Conservation (phyloP, 164 flowering plant species). For the Vitis vinifera region ASM3070453v1 NC_081815.1:16899001-16899500, state of each 20-base stretch:
- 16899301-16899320: constrained; percentile 77
- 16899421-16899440: constrained; percentile 71
- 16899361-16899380: constrained; percentile 56
- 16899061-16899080: constrained; percentile 34
- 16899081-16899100: constrained; percentile 45
- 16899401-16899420: constrained; percentile 60
- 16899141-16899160: constrained; percentile 49
- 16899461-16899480: constrained; percentile 48
- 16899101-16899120: constrained; percentile 59
- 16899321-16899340: constrained; percentile 66
- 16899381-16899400: constrained; percentile 48
- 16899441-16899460: constrained; percentile 64
- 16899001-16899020: constrained; percentile 63
- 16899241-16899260: constrained; percentile 61
- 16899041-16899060: constrained; percentile 46
- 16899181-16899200: constrained; percentile 43
- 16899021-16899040: constrained; percentile 49
- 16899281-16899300: constrained; percentile 45
- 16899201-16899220: constrained; percentile 62
- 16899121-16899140: constrained; percentile 63
- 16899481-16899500: constrained; percentile 36
- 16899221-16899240: constrained; percentile 81
- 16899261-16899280: constrained; percentile 33
- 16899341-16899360: constrained; percentile 40
- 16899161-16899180: constrained; percentile 57